Evolutionary conservation across 1,284 basidiomycete genomes (phyloP), one percentile per base, ranked within the genome.

Genomic region (Rhodofomes roseus): DNA sequence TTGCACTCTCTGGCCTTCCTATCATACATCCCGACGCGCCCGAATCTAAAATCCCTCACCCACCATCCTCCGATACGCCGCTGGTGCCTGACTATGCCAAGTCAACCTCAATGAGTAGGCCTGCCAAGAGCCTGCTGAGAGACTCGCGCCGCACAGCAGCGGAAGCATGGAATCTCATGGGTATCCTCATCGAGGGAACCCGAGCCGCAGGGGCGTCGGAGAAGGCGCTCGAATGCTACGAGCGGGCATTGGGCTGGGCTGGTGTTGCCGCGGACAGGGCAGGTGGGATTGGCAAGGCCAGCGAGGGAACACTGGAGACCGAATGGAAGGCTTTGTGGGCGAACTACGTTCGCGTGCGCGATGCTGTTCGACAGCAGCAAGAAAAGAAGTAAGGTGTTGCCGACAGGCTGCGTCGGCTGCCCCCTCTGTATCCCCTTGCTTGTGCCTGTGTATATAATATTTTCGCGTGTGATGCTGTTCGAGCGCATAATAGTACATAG

Each of bases 141-240:
- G 89, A 92, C 67, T 82, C 90, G 16, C 80, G 86, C 18, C 78
- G 88, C 39, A 85, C 86, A 18, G 86, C 88, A 14, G 84, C 84
- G 0, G 85, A 87, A 71, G 84, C 85, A 8, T 92, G 92, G 82
- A 79, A 78, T 59, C 72, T 90, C 27, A 72, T 84, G 57, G 81
- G 80, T 2, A 71, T 83, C 57, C 71, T 90, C 22, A 68, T 74
- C 54, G 81, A 76, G 65, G 69, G 65, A 6, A 68, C 70, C n/a
- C 72, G 73, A 0, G 76, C 76, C 7, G 50, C 63, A 4, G 68
- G 67, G 23, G 68, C 72, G 8, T 69, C 74, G 54, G 73, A 79
- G 34, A 69, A 70, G 40, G 82, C 84, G 14, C 67, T 81, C 14
- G 78, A 83, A 58, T 83, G 79, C 66, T 88, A 83, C 60, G 81